phyloP scores from a whole-genome alignment of 306 rosid genomes.

The Quercus dentata region DNA sequence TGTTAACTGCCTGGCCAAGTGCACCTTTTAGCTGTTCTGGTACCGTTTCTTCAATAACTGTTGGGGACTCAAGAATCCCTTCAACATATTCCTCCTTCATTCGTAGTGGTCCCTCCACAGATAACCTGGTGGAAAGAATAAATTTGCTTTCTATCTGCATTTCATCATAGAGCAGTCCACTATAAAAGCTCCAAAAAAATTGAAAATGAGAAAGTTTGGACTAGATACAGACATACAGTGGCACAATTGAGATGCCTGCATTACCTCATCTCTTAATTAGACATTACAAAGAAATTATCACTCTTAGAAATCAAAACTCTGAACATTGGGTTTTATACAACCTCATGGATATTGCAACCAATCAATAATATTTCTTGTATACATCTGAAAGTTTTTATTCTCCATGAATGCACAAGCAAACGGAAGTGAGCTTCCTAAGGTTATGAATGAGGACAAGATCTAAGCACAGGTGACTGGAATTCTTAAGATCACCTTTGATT shows the following conservation, averaged over 20 bases:
- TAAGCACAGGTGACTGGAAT: no score
- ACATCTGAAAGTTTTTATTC: no score
- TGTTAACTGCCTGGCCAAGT: constrained; percentile 66
- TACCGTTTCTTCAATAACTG: constrained; percentile 68
- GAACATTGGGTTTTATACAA: background rate
- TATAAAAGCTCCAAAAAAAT: constrained; percentile 2
- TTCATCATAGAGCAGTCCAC: constrained; percentile 16
- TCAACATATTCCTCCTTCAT: constrained; percentile 91
- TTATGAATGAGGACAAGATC: no score
- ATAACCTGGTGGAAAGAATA: constrained; percentile 59
- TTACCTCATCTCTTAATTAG: background rate
- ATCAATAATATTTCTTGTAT: background rate
- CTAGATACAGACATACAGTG: constrained; percentile 5
- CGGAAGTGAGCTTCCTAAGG: no score
- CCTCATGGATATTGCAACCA: background rate
- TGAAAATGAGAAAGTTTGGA: constrained; percentile 6
- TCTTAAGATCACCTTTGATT: background rate
- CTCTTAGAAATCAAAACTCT: background rate
- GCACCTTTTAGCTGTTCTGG: constrained; percentile 91
- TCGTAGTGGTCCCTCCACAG: constrained; percentile 94
- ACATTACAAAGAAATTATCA: background rate
- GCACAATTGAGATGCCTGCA: background rate
- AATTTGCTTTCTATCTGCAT: constrained; percentile 78
- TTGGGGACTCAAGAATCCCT: constrained; percentile 73
- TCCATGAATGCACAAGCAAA: no score